Base-by-base conservation (phyloP, 108 stramenopile species). In the Cyclotella baltica region DNA sequence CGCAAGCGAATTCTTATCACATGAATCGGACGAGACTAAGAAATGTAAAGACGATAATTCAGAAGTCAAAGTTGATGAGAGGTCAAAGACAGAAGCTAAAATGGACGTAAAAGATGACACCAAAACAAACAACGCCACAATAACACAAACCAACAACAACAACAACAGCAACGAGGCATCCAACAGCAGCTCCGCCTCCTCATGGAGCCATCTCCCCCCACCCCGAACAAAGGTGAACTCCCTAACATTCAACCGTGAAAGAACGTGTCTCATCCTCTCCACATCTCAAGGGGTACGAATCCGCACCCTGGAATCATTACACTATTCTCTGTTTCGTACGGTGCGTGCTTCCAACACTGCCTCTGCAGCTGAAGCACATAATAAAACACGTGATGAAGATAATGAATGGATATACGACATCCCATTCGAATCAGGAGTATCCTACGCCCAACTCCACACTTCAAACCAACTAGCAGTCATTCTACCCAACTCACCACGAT, bases 271-370 rank as follows among this genome's bases (percentile, higher is more conserved):
- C 28, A 61, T 83, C 29, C 35, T 83, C 23, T 76, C 75, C 55
- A 83, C 81, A 19, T 83, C 81, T 0, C 51, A 65, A 19, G 81
- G 81, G 36, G 81, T 83, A 13, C 68, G 75, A 46, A 75, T 83
- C 22, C 70, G 74, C 20, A 75, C 81, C 15, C 59, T 83, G 33
- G 48, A 83, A 64, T 75, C 74, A 34, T 58, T 75, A 16, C 74
- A 66, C 35, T 34, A 51, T 18, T 38, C 37, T 52, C 37, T 50
- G 27, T 31, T 62, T 0, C 50, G 63, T n/a, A 27, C 22, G 3
- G 23, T 40, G 15, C 37, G 4, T 20, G n/a, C 48, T 29, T 38
- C 35, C 15, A 38, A 59, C 30, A 13, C 58, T n/a, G n/a, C 18
- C 53, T n/a, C 10, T n/a, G 20, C 18, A 19, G n/a, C 18, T n/a